Percentiles rank a stretch among this genome's conserved stretches.
Evolutionary conservation across 225 moss, liverwort and hornwort species (phyloP).

Genomic region (Polytrichum commune): DNA sequence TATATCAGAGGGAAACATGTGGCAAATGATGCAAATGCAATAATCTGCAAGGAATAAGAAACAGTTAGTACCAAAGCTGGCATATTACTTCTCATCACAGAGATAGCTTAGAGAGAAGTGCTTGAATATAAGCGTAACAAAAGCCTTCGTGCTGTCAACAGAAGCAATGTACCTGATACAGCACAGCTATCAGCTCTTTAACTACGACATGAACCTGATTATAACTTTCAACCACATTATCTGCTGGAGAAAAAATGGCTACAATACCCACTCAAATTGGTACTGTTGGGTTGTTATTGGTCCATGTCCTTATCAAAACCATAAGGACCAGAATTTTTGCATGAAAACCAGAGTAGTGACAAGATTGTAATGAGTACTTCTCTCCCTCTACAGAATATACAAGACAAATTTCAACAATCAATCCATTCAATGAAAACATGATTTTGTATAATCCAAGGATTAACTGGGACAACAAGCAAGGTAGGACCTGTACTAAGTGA

Average conservation of each 20-base stretch:
- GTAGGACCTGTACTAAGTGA: not conserved
- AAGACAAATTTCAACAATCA: too few relatives aligned
- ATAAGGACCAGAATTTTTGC: too few relatives aligned
- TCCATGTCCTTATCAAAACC: too few relatives aligned
- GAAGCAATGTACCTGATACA: not conserved
- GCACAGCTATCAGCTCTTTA: not conserved
- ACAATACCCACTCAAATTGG: too few relatives aligned
- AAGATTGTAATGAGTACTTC: too few relatives aligned
- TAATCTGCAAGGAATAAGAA: constrained; percentile 26
- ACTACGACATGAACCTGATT: not conserved
- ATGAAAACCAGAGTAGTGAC: too few relatives aligned
- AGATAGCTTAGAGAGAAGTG: not conserved
- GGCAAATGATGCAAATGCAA: constrained; percentile 49
- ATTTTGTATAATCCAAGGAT: too few relatives aligned
- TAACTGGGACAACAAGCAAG: too few relatives aligned
- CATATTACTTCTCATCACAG: not conserved
- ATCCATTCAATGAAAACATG: too few relatives aligned
- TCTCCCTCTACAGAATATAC: too few relatives aligned
- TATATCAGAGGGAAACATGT: constrained; percentile 51
- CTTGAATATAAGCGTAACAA: not conserved
- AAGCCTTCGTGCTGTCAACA: not conserved
- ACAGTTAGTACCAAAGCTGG: not conserved
- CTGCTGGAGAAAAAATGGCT: too few relatives aligned
- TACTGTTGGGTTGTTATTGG: too few relatives aligned
- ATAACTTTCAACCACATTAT: not conserved